A percentile compares a stretch with the other conserved stretches of the same genome.
Conservation (phyloP, 2,329 filamentous ascomycete genomes). For the Colletotrichum viniferum region DNA sequence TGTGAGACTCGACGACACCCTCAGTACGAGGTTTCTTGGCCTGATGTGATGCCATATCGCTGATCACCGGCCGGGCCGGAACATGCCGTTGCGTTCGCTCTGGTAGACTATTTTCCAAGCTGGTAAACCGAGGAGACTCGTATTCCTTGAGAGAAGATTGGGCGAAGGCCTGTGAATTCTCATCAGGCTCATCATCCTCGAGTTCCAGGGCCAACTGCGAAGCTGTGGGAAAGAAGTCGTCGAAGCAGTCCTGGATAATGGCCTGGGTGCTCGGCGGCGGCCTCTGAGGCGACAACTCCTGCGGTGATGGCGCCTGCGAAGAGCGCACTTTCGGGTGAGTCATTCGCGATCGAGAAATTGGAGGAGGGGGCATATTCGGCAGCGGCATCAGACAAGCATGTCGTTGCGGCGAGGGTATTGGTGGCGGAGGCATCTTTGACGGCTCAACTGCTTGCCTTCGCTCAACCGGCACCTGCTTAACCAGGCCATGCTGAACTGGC, state of each 20-base stretch:
- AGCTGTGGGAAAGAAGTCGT: slow-evolving; percentile 60
- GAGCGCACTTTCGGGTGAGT: not conserved
- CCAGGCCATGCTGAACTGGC: not conserved
- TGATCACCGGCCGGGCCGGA: not conserved
- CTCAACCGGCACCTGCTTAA: not conserved
- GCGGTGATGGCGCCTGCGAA: slow-evolving; percentile 20
- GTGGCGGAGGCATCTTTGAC: not conserved
- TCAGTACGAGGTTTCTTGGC: not conserved
- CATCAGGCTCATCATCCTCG: slow-evolving; percentile 29
- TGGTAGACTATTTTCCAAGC: not conserved
- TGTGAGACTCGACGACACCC: not conserved
- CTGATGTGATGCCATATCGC: not conserved
- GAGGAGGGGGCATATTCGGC: not conserved
- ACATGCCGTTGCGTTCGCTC: not conserved
- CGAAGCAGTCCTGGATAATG: slow-evolving; percentile 53
- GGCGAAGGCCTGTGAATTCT: not conserved
- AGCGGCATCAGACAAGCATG: not conserved
- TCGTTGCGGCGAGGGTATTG: not conserved
- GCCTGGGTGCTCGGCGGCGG: slow-evolving; percentile 53
- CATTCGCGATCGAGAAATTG: not conserved
- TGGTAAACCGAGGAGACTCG: not conserved
- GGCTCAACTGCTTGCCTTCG: not conserved
- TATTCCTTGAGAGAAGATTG: not conserved
- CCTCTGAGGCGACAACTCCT: slow-evolving; percentile 20
- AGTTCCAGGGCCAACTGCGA: slow-evolving; percentile 61